Conservation (phyloP, 2,329 filamentous ascomycete genomes). For the Scedosporium dehoogii region DNA sequence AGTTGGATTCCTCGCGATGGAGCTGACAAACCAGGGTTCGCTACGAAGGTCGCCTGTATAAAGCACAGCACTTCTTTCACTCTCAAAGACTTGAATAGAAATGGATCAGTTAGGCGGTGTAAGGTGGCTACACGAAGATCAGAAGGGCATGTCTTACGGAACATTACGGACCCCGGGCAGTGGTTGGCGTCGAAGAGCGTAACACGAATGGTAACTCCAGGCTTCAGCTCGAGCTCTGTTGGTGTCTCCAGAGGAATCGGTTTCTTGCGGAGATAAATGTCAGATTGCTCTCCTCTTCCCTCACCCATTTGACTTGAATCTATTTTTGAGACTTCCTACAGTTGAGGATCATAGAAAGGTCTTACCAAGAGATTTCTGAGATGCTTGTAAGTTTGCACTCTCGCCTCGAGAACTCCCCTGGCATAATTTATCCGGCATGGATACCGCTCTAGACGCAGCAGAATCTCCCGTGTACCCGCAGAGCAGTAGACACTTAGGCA, state of each 20-base stretch:
- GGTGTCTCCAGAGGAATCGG: conserved; percentile 75
- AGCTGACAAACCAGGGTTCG: conserved; percentile 77
- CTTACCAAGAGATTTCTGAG: conserved; percentile 46
- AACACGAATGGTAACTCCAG: conserved; percentile 60
- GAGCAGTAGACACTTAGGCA: conserved; percentile 66
- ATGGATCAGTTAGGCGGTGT: background rate
- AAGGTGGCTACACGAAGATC: background rate
- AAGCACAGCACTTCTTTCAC: conserved; percentile 58
- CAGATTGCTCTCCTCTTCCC: background rate
- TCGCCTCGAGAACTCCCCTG: conserved; percentile 64
- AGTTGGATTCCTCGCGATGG: conserved; percentile 58
- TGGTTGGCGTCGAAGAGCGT: conserved; percentile 89
- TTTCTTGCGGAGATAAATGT: conserved; percentile 39
- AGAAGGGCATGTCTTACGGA: conserved; percentile 37
- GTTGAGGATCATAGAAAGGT: too few species aligned
- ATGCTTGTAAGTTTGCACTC: conserved; percentile 66
- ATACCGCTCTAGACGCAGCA: conserved; percentile 70
- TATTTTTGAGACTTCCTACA: too few species aligned
- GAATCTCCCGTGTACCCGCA: conserved; percentile 67
- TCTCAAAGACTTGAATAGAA: conserved; percentile 58
- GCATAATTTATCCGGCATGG: conserved; percentile 74
- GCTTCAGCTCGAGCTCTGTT: conserved; percentile 63
- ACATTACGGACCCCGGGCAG: conserved; percentile 85
- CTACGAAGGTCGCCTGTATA: conserved; percentile 87
- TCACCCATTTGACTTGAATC: too few species aligned